A percentile compares a stretch with the other conserved stretches of the same genome.
These are phyloP conservation scores for Citrus hindsii DNA, from an alignment of 345 rosid genomes.

Conservation along the genomic window DNA sequence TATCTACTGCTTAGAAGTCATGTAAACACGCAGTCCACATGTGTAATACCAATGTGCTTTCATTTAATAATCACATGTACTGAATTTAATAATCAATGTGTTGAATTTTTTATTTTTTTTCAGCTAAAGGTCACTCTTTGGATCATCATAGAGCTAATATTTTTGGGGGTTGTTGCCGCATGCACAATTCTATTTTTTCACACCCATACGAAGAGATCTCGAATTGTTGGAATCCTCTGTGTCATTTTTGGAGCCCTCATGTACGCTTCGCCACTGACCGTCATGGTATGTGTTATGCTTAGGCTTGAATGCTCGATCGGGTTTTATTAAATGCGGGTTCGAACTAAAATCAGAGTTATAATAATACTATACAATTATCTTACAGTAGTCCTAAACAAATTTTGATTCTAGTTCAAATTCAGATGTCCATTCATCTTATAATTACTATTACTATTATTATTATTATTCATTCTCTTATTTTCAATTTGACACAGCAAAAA, in stretches of 20 bases:
- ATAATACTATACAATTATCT: too few relatives aligned
- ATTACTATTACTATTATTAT: too few relatives aligned
- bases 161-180: slow-evolving; percentile 7
- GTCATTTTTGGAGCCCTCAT: slow-evolving; percentile 42
- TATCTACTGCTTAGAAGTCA: too few relatives aligned
- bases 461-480: not conserved
- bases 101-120: too few relatives aligned
- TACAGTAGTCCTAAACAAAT: too few relatives aligned
- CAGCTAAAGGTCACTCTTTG: slow-evolving; percentile 15
- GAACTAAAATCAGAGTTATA: too few relatives aligned
- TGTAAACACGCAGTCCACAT: too few relatives aligned
- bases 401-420: too few relatives aligned
- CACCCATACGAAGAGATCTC: slow-evolving; percentile 19
- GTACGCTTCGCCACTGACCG: slow-evolving; percentile 48
- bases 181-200: slow-evolving; percentile 10
- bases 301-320: too few relatives aligned
- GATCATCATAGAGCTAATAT: not conserved
- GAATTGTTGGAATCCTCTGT: slow-evolving; percentile 46
- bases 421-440: too few relatives aligned
- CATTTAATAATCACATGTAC: not conserved
- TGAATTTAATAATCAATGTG: too few relatives aligned
- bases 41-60: not conserved
- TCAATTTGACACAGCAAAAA: slow-evolving; percentile 28
- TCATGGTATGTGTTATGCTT: slow-evolving; percentile 28
- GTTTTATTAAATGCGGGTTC: too few relatives aligned